phyloP scores from a whole-genome alignment of 768 basidiomycete species.

The Lentinula edodes region DNA sequence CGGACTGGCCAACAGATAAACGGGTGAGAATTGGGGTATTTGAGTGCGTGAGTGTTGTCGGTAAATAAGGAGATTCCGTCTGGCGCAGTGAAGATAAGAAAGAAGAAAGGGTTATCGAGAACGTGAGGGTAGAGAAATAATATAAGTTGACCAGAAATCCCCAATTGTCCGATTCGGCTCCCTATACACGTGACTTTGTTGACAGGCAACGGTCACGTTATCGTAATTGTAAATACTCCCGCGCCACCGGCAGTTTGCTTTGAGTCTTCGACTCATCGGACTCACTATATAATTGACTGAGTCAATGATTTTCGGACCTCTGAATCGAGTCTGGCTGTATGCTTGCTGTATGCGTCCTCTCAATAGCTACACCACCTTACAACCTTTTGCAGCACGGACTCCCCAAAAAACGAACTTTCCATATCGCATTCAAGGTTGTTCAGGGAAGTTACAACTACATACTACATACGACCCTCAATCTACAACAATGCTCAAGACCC shows the following conservation, averaged over 20 bases:
- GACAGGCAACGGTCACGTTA: background rate
- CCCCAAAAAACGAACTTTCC: no score
- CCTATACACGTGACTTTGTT: background rate
- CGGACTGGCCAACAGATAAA: background rate
- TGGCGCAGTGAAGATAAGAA: background rate
- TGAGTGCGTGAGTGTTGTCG: background rate
- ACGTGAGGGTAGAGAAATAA: background rate
- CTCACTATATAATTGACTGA: no score
- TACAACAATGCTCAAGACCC: no score
- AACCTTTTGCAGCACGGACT: no score
- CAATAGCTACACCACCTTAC: background rate
- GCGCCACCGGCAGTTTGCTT: background rate
- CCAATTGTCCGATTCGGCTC: background rate
- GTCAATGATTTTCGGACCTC: no score
- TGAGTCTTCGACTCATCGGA: no score
- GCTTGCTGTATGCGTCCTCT: background rate
- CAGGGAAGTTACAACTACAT: no score
- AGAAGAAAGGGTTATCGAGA: background rate
- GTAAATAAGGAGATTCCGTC: constrained; percentile 2
- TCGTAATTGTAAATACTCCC: background rate
- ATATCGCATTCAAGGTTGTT: background rate
- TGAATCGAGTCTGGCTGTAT: no score
- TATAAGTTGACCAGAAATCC: background rate
- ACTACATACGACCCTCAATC: no score
- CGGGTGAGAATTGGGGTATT: background rate